Evolutionary conservation across 1,284 basidiomycete species (phyloP), one percentile per base, ranked within the genome.

Genomic region (Mycena sp.): DNA sequence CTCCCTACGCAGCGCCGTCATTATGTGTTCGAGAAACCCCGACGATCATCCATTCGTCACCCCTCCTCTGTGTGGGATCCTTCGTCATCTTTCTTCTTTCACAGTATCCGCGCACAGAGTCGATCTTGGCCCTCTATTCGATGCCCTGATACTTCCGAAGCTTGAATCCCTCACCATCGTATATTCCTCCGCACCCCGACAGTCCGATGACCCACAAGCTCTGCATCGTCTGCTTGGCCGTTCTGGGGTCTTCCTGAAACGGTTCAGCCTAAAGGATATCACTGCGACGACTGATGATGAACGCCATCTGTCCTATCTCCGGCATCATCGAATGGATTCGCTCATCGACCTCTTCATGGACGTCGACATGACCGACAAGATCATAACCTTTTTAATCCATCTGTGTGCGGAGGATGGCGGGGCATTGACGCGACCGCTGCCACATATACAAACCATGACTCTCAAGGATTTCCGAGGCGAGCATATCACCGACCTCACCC

Each of bases 401-500:
- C 51, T 44, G 28, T 25, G 9, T 49, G 23, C 17, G 26, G 57
- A 62, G 7, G 52, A 62, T n/a, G 38, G 26, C 19, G 4, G 19
- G 28, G 51, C n/a, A n/a, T n/a, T n/a, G n/a, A n/a, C 58, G 9
- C 55, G 58, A 25, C 14, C 29, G 25, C 56, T 67, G 4, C 58
- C 65, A 25, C 37, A 58, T 6, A 40, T 67, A 4, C 53, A 52
- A 9, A 55, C 40, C 17, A 29, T 67, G 6, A 54, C 58, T 7
- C 58, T 67, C 16, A 25, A 38, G 16, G 65, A 64, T 21, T 1
- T 44, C 2, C 32, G n/a, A 0, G 65, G 65, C 19, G 54, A 58
- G 3, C 65, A 67, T n/a, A 16, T 64, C 23, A 58, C 63, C 19
- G 65, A 67, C 37, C 54, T 64, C 38, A 50, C 53, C 45, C 54